Percentiles rank a stretch among this genome's conserved stretches.
Evolutionary conservation across 2,329 filamentous ascomycete genomes (phyloP).

Genomic region (Fusarium tuaranense): DNA sequence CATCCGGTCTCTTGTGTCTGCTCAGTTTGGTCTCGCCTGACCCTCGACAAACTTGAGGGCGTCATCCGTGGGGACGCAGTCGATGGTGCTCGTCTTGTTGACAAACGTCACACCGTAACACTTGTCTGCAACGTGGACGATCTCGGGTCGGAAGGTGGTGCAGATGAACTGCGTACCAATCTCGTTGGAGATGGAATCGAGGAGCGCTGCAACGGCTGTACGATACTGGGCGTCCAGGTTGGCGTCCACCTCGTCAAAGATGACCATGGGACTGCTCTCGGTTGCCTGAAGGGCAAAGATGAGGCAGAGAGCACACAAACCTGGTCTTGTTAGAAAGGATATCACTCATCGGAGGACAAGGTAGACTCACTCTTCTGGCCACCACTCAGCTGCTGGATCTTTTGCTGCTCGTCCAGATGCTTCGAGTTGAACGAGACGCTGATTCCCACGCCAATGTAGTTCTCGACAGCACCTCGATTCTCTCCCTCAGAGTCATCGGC

Average conservation of each 20-base stretch:
- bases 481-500: constrained; percentile 74
- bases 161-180: constrained; percentile 89
- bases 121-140: constrained; percentile 94
- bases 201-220: constrained; percentile 90
- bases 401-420: constrained; percentile 93
- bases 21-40: constrained; percentile 61
- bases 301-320: constrained; percentile 94
- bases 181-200: constrained; percentile 80
- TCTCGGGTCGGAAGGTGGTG: constrained; percentile 97
- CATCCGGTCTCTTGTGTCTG: constrained; percentile 3
- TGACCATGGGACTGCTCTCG: constrained; percentile 97
- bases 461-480: constrained; percentile 82
- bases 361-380: constrained; percentile 90
- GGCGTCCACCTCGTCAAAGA: constrained; percentile 99
- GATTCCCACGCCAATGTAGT: constrained; percentile 96
- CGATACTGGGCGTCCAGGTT: constrained; percentile 98
- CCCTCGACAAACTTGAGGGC: constrained; percentile 96
- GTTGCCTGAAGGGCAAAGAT: constrained; percentile 99
- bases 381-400: constrained; percentile 96
- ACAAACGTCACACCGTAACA: constrained; percentile 96
- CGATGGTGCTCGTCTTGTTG: constrained; percentile 94
- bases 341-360: background rate
- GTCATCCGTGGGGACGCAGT: constrained; percentile 87
- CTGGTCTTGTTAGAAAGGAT: constrained; percentile 54
- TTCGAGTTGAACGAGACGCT: constrained; percentile 99